Conservation (phyloP, 1,284 basidiomycete species). For the Veloporphyrellus conicus region DNA sequence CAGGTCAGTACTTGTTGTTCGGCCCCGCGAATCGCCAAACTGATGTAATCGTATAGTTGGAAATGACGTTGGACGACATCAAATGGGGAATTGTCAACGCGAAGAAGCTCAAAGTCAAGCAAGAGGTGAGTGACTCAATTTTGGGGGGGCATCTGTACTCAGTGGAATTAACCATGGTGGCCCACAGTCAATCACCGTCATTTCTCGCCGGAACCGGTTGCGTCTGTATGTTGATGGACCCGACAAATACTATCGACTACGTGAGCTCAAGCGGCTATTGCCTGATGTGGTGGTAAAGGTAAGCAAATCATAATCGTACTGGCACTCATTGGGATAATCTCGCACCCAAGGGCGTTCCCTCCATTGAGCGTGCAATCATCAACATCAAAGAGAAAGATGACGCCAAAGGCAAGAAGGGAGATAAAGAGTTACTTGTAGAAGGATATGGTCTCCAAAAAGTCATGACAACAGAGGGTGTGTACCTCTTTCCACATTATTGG, state of each 20-base stretch:
- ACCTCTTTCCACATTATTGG: not conserved
- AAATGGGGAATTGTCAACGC: slow-evolving; percentile 86
- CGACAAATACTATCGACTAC: slow-evolving; percentile 85
- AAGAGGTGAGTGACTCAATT: slow-evolving; percentile 54
- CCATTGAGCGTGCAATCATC: slow-evolving; percentile 87
- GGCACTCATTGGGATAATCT: not conserved
- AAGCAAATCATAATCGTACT: slow-evolving; percentile 1
- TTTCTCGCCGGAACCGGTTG: slow-evolving; percentile 74
- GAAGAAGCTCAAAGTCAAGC: slow-evolving; percentile 91
- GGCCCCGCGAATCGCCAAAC: not conserved
- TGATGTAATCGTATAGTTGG: slow-evolving; percentile 53
- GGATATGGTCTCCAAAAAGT: slow-evolving; percentile 97
- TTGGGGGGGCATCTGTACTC: not conserved
- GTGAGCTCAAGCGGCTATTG: slow-evolving; percentile 78
- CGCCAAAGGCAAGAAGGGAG: slow-evolving; percentile 69
- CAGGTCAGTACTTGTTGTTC: slow-evolving; percentile 52
- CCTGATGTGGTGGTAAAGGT: slow-evolving; percentile 88
- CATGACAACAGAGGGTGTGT: slow-evolving; percentile 91
- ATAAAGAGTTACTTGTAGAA: slow-evolving; percentile 87
- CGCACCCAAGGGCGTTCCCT: slow-evolving; percentile 65
- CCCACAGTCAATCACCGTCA: slow-evolving; percentile 64
- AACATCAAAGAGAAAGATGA: slow-evolving; percentile 86
- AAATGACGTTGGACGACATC: slow-evolving; percentile 89
- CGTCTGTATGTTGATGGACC: slow-evolving; percentile 83
- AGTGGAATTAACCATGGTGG: not conserved